These are phyloP conservation scores for Backusella circina DNA, from an alignment of 192 early-diverging fungal species.

Conservation along the genomic window DNA sequence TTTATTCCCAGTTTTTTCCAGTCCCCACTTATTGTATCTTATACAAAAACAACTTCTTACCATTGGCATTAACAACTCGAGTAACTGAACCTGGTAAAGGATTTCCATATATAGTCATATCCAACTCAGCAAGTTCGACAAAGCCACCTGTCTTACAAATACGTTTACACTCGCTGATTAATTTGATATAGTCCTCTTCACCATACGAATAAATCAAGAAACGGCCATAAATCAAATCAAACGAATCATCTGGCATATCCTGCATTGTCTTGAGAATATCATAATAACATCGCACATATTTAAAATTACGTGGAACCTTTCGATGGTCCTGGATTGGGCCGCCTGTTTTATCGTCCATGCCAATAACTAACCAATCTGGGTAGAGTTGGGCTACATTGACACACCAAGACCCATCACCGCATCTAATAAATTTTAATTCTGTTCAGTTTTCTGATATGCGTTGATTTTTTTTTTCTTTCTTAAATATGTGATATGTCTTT, in stretches of 20 bases:
- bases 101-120: conserved; percentile 23
- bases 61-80: conserved; percentile 11
- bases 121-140: conserved; percentile 30
- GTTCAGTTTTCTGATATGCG: not conserved
- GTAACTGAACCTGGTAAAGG: not conserved
- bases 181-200: not conserved
- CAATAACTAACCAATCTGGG: conserved; percentile 12
- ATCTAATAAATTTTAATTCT: not conserved
- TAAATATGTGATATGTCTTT: not conserved
- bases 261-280: not conserved
- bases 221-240: conserved; percentile 21
- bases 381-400: not conserved
- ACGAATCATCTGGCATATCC: conserved; percentile 13
- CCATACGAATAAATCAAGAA: conserved; percentile 12
- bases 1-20: not conserved
- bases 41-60: conserved; percentile 1
- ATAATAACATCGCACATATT: conserved; percentile 15
- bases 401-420: conserved; percentile 23
- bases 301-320: conserved; percentile 12
- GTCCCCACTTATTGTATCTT: not conserved
- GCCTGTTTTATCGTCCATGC: conserved; percentile 14
- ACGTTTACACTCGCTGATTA: conserved; percentile 17
- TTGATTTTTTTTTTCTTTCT: not conserved
- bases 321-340: not conserved
- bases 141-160: conserved; percentile 23